Evolutionary conservation across 352 stramenopile species (phyloP), one percentile per base, ranked within the genome.

Genomic region (Pythium aphanidermatum): DNA sequence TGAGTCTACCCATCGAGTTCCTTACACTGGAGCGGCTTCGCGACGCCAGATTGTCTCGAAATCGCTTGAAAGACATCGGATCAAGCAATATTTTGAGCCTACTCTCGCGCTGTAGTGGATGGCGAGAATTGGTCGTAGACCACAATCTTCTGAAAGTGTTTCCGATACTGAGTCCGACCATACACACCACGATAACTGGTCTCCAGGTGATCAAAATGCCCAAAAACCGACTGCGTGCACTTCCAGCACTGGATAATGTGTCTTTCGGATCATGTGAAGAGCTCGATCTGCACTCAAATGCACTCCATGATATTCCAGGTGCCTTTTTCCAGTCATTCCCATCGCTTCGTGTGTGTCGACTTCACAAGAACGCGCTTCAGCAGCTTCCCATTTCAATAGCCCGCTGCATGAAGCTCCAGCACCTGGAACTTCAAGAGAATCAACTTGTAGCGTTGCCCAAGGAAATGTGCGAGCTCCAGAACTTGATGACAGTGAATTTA

Each of bases 371-470:
- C 33, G 48, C 58, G 11, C 47, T 84, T 2, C 28, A 20, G n/a
- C 19, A 8, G 0, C 50, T 86, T 3, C 72, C 74, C 0, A 43
- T 46, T 2, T 57, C 60, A 5, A 65, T 86, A 12, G 10, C 43
- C 4, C 17, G 26, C 10, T 84, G 74, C 19, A 41, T 37, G 23
- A 27, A 14, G 4, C 51, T 86, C 7, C 40, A 65, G n/a, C 30
- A 58, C 19, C 59, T 86, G 0, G 55, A 84, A n/a, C 20, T 83
- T 1, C 55, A 82, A 13, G 53, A 74, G 32, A 86, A 86, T 31
- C 57, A 53, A 16, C 32, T 86, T n/a, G 35, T 49, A 12, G 38
- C 25, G 1, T 49, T 83, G 20, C 59, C 72, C 0, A 26, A 42
- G 1, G 52, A 58, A 4, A 55, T 86, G 2, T 47, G 28, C 1